Percentiles rank a stretch among this genome's conserved stretches.
These are phyloP conservation scores for Colletotrichum godetiae DNA, from an alignment of 2,329 filamentous ascomycete species.

Conservation along the genomic window DNA sequence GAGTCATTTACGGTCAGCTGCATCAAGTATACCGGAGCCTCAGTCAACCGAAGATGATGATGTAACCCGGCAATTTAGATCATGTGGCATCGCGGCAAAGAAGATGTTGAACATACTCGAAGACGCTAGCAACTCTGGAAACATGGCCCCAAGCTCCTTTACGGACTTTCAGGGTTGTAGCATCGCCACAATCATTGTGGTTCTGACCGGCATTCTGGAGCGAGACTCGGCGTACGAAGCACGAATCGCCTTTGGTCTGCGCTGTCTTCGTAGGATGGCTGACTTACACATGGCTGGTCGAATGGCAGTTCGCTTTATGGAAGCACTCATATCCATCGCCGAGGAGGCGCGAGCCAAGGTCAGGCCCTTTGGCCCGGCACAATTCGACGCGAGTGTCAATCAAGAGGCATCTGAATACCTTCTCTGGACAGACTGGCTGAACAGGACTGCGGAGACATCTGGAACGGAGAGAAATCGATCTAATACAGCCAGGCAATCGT, in stretches of 20 bases:
- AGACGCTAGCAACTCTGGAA: slow-evolving; percentile 39
- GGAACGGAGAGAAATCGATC: too few relatives aligned
- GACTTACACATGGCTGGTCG: slow-evolving; percentile 43
- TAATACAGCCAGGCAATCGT: too few relatives aligned
- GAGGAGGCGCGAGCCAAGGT: slow-evolving; percentile 21
- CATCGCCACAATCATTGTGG: slow-evolving; percentile 48
- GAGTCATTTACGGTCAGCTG: too few relatives aligned
- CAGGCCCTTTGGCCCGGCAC: too few relatives aligned
- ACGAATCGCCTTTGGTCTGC: slow-evolving; percentile 44
- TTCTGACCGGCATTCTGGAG: slow-evolving; percentile 45
- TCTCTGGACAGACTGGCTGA: too few relatives aligned
- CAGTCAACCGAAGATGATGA: too few relatives aligned
- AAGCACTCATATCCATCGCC: slow-evolving; percentile 39
- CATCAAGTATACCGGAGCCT: too few relatives aligned
- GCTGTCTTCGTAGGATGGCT: slow-evolving; percentile 47
- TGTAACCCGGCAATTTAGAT: neutral
- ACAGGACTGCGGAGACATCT: too few relatives aligned
- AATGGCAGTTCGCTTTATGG: slow-evolving; percentile 39
- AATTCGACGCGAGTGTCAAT: too few relatives aligned
- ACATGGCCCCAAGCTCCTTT: slow-evolving; percentile 48
- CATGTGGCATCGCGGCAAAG: slow-evolving; percentile 44
- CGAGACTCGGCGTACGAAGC: slow-evolving; percentile 32
- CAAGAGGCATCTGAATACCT: too few relatives aligned
- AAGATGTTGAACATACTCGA: slow-evolving; percentile 47
- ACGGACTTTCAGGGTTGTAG: slow-evolving; percentile 53